Base-by-base conservation (phyloP, 2,329 filamentous ascomycete genomes). In the Arthrobotrys entomopaga region DNA sequence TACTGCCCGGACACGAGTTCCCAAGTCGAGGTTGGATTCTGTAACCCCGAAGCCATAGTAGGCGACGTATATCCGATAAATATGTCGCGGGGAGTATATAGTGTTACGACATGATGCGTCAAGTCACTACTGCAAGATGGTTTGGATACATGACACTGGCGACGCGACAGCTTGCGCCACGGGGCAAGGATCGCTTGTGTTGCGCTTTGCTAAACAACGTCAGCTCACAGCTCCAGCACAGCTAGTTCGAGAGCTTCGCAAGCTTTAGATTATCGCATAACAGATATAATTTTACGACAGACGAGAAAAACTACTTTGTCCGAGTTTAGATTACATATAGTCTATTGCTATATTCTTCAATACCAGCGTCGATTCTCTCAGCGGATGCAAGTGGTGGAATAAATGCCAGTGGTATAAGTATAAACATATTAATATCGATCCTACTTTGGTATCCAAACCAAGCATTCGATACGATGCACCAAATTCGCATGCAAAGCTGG, bases 1-100 rank as follows among this genome's bases (percentile, higher is more conserved):
- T 96, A 98, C 80, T 88, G 90, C 82, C 96, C 91, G 80, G 92
- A 95, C 77, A 98, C 88, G 82, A 88, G 91, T 85, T 97, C 93
- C 95, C 95, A 99, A 82, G 94, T 92, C 79, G 92, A 91, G 79
- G 92, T 92, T 80, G 93, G 69, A 43, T 65, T 64, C 46, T 75
- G 60, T 29, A 66, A 58, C 53, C 54, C 74, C 65, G 66, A 65
- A 48, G 54, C 65, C 76, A 77, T 76, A 63, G 58, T 66, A 53
- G 53, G 70, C 69, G 76, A 77, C 76, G 56, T 34, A 56, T 50
- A 63, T 49, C 67, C 52, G 52, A 74, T 54, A 53, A 38, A 48
- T 66, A 22, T 50, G 52, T 56, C 53, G n/a, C n/a, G 43, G 24
- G 56, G 54, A 65, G 24, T 19, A 61, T 56, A 38, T 60, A 56